These are phyloP conservation scores for Talaromyces wortmannii DNA, from an alignment of 495 filamentous ascomycete species.

Conservation along the genomic window DNA sequence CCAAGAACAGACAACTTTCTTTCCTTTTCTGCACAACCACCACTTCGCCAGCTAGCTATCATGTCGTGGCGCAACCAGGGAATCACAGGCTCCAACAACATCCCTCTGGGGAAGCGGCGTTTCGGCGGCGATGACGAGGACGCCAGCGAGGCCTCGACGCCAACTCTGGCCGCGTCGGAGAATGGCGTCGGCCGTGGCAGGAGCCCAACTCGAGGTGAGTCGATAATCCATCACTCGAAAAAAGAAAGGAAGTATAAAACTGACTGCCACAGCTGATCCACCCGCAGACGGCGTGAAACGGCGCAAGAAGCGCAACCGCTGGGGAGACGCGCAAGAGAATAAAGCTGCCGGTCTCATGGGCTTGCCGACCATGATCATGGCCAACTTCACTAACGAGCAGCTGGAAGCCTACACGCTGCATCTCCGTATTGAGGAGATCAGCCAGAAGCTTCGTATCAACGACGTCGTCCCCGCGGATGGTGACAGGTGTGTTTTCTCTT, in stretches of 20 bases:
- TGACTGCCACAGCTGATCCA: conserved; percentile 30
- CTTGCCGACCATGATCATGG: conserved; percentile 89
- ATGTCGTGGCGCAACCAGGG: conserved; percentile 93
- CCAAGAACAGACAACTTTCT: too few species aligned
- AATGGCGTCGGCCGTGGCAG: conserved; percentile 62
- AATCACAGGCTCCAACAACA: conserved; percentile 97
- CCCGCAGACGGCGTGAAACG: conserved; percentile 66
- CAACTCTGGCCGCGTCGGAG: conserved; percentile 40
- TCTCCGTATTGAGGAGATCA: conserved; percentile 96
- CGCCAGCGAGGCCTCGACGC: conserved; percentile 49
- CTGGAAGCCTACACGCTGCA: conserved; percentile 94
- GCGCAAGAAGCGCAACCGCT: conserved; percentile 97
- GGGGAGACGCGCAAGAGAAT: conserved; percentile 94
- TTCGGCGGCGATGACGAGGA: conserved; percentile 69
- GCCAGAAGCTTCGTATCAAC: conserved; percentile 96
- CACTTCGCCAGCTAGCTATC: conserved; percentile 4
- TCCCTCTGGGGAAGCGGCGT: conserved; percentile 85
- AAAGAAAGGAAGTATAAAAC: neutral
- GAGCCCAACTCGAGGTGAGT: conserved; percentile 61
- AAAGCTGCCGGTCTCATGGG: conserved; percentile 98
- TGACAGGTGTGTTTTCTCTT: conserved; percentile 61
- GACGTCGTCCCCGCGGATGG: conserved; percentile 95
- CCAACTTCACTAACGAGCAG: conserved; percentile 96
- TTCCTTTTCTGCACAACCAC: neutral
- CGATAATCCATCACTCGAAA: neutral